Evolutionary conservation across 345 rosid species (phyloP), one percentile per base, ranked within the genome.

Genomic region (Pistacia vera): DNA sequence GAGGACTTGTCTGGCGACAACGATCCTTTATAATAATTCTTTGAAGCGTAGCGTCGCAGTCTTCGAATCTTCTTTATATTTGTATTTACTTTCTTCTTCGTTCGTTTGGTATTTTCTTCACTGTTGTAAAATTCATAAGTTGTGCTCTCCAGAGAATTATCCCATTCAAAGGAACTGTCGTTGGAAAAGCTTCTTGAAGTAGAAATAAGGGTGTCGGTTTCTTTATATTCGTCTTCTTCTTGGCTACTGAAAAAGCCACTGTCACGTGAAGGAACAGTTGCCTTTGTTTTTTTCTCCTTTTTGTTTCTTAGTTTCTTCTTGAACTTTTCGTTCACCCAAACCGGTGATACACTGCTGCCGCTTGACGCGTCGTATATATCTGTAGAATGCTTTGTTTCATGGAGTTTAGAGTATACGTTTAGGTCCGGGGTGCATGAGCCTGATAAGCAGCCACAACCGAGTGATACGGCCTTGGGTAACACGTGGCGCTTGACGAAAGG

Each of bases 141-240:
- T 38, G 8, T 59, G 25, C 5, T 13, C 5, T 67, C 73, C 33
- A 13, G 8, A 0, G 79, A 73, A 59, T 30, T 59, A 48, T 63
- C 66, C 71, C 76, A 67, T 30, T 79, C 81, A 44, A 4, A 56
- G 1, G 78, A 78, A 28, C 61, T 55, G n/a, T 81, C 85, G 13
- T 57, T 62, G 0, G 81, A 79, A 74, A 84, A 81, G 73, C 86
- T 81, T 60, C 72, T 71, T 1, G 85, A 81, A 49, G 77, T 41
- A 49, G 73, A 76, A 3, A 78, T 56, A 36, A 81, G 46, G 35
- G 77, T 66, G 55, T 78, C 81, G 4, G 70, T 68, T 30, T 79
- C 78, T 51, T n/a, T 55, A 3, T 74, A 74, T 10, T 55, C 80
- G 5, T 52, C 66, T 2, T 52, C 72, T 2, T 44, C 59, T 25